Percentiles rank a stretch among this genome's conserved stretches.
These are phyloP conservation scores for Candida mesenterica DNA, from an alignment of 1,139 yeast species.

Conservation along the genomic window DNA sequence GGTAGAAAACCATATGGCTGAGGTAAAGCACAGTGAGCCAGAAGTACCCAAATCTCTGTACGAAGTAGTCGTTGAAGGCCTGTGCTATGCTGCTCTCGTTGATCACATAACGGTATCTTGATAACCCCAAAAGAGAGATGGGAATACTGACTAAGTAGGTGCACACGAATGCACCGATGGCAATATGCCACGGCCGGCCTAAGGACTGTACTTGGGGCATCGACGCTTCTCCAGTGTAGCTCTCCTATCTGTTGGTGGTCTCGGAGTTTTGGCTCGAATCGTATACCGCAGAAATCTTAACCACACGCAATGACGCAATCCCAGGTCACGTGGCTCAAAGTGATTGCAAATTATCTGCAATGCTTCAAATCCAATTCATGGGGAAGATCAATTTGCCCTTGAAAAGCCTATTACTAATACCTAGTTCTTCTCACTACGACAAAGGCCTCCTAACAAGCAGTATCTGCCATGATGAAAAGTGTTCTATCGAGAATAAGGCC, in stretches of 20 bases:
- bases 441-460: background rate
- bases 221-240: too few species aligned
- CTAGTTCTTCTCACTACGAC: too few species aligned
- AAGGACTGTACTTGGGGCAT: too few species aligned
- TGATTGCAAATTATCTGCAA: background rate
- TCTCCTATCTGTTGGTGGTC: too few species aligned
- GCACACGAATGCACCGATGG: background rate
- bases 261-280: too few species aligned
- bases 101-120: slow-evolving; percentile 4
- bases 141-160: slow-evolving; percentile 6
- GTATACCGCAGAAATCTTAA: too few species aligned
- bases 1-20: slow-evolving; percentile 10
- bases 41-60: slow-evolving; percentile 27
- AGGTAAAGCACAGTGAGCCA: slow-evolving; percentile 27
- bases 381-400: background rate
- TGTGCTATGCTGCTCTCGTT: slow-evolving; percentile 6
- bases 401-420: too few species aligned
- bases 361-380: background rate
- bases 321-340: too few species aligned
- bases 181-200: background rate
- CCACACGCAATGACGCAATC: too few species aligned
- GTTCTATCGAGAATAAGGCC: background rate
- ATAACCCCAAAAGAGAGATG: background rate
- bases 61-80: slow-evolving; percentile 14
- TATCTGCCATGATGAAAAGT: too few species aligned